Evolutionary conservation across 1,284 basidiomycete genomes (phyloP).

Genomic region (Porphyrellus sp.): DNA sequence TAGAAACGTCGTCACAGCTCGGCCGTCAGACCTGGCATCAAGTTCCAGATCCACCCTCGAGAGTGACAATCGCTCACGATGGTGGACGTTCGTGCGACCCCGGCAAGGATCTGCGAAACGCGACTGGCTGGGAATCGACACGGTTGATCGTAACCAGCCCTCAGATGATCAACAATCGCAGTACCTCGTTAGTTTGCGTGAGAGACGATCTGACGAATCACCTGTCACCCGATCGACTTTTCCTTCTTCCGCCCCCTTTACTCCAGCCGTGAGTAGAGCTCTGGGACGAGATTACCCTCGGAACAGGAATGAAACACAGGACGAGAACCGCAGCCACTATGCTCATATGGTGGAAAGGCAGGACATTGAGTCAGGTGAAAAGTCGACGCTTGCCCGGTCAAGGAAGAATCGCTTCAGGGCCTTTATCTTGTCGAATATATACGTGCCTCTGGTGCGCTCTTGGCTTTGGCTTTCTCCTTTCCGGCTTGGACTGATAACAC

Average conservation of each 20-base stretch:
- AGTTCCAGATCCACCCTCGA: constrained; percentile 42
- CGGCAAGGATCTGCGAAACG: constrained; percentile 27
- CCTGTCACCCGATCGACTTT: constrained; percentile 33
- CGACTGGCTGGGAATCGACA: constrained; percentile 23
- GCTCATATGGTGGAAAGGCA: constrained; percentile 35
- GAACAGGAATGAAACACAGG: constrained; percentile 41
- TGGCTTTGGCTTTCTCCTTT: background rate
- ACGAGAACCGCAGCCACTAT: constrained; percentile 31
- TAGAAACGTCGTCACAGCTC: constrained; percentile 35
- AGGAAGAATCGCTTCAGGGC: constrained; percentile 54
- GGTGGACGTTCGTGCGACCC: constrained; percentile 66
- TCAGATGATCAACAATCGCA: constrained; percentile 31
- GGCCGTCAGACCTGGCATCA: constrained; percentile 51
- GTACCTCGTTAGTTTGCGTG: constrained; percentile 19
- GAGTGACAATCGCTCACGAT: constrained; percentile 45
- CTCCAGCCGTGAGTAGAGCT: constrained; percentile 52
- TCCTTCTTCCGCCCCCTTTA: constrained; percentile 45
- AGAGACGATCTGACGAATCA: constrained; percentile 21
- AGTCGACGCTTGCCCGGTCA: constrained; percentile 41
- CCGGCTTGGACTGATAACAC: constrained; percentile 20
- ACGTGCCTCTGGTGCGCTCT: constrained; percentile 67
- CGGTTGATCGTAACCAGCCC: constrained; percentile 23
- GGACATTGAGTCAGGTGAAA: constrained; percentile 35
- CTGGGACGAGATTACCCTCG: constrained; percentile 70
- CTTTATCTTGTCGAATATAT: constrained; percentile 68